Evolutionary conservation across 768 basidiomycete species (phyloP).

Genomic region (Boletales sp.): DNA sequence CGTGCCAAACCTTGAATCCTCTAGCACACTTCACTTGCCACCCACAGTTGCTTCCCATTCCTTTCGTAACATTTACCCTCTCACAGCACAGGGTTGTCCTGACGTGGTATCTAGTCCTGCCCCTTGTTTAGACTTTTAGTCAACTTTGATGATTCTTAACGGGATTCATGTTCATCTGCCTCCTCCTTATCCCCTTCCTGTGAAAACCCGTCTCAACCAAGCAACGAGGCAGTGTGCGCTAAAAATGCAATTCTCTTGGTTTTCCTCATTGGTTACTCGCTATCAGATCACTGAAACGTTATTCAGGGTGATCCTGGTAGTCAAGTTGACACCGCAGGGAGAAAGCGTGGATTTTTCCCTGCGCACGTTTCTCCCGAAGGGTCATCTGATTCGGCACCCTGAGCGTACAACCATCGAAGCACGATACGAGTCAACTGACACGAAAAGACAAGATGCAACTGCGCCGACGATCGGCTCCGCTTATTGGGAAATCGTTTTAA

Average conservation of each 20-base stretch:
- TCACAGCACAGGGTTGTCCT: slow-evolving; percentile 10
- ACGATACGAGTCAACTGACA: slow-evolving; percentile 3
- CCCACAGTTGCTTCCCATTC: slow-evolving; percentile 7
- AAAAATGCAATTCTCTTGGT: slow-evolving; percentile 22
- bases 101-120: not conserved
- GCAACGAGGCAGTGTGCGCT: slow-evolving; percentile 21
- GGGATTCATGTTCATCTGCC: slow-evolving; percentile 1
- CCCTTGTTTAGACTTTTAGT: slow-evolving; percentile 26
- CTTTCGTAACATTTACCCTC: slow-evolving; percentile 1
- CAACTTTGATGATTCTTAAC: slow-evolving; percentile 13
- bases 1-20: not conserved
- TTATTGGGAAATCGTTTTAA: not conserved
- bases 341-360: slow-evolving; percentile 14
- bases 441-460: not conserved
- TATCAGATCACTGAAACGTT: slow-evolving; percentile 5
- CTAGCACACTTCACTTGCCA: slow-evolving; percentile 2
- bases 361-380: slow-evolving; percentile 4
- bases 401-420: not conserved
- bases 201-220: slow-evolving; percentile 13
- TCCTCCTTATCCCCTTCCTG: slow-evolving; percentile 17
- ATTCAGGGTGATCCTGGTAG: slow-evolving; percentile 6
- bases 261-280: slow-evolving; percentile 9
- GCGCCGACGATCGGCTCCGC: slow-evolving; percentile 14
- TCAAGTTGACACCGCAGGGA: slow-evolving; percentile 15
- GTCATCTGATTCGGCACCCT: slow-evolving; percentile 9